Evolutionary conservation across 2,329 filamentous ascomycete genomes (phyloP).

Genomic region (Tolypocladium guangdongense): DNA sequence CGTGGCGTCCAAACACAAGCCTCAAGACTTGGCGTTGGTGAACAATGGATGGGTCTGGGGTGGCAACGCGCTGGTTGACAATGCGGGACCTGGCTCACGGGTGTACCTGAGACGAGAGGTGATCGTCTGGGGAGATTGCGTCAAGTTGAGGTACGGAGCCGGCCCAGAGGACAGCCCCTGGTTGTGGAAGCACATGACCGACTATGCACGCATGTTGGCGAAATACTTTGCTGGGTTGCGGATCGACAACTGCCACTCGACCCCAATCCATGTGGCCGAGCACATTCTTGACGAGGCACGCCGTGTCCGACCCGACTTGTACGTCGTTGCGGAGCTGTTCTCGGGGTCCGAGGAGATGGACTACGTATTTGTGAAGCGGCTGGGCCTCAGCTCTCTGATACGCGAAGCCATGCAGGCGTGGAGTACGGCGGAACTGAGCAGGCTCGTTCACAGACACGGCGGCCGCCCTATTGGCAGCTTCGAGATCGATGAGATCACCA

Average conservation of each 20-base stretch:
- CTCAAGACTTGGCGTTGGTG: constrained; percentile 67
- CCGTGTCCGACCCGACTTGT: constrained; percentile 73
- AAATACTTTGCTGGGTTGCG: constrained; percentile 93
- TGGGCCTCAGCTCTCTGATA: constrained; percentile 85
- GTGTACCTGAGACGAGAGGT: constrained; percentile 95
- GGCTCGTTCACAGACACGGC: constrained; percentile 85
- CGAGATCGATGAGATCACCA: constrained; percentile 77
- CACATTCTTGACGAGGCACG: constrained; percentile 93
- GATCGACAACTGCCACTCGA: constrained; percentile 97
- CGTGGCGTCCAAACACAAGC: constrained; percentile 63
- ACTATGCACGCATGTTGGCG: constrained; percentile 83
- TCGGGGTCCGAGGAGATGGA: constrained; percentile 93
- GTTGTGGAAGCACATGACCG: constrained; percentile 92
- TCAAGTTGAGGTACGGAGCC: constrained; percentile 85
- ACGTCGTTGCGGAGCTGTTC: constrained; percentile 91
- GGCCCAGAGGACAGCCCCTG: constrained; percentile 78
- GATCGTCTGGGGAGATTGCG: constrained; percentile 97
- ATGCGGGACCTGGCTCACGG: constrained; percentile 77
- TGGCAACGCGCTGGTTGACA: constrained; percentile 86
- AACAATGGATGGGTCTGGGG: constrained; percentile 99
- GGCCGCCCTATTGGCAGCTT: constrained; percentile 95
- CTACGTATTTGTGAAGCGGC: constrained; percentile 86
- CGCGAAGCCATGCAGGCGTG: constrained; percentile 98
- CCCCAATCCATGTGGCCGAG: constrained; percentile 86
- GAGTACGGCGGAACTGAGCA: constrained; percentile 86